phyloP scores from a whole-genome alignment of 2,329 filamentous ascomycete genomes.

The Alternaria triticimaculans region DNA sequence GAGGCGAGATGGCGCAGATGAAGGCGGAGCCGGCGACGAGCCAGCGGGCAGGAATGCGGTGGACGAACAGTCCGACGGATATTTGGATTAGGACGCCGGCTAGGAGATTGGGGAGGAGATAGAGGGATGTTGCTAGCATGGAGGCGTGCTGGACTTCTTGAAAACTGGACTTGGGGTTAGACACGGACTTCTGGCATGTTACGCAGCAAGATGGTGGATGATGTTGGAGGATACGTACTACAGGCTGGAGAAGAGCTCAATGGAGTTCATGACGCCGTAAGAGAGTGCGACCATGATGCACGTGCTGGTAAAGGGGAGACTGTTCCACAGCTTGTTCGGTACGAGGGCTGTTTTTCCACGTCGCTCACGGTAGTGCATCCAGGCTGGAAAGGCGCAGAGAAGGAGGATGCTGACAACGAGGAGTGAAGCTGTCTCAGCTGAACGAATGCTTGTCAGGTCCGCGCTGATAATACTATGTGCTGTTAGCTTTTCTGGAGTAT shows the following conservation, averaged over 20 bases:
- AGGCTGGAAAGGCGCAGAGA: constrained; percentile 35
- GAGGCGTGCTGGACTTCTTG: constrained; percentile 49
- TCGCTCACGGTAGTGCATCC: constrained; percentile 39
- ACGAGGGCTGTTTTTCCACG: constrained; percentile 31
- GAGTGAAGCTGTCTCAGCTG: constrained; percentile 28
- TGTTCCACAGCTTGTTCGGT: constrained; percentile 59
- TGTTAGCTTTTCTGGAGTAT: constrained; percentile 7
- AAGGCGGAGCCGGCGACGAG: constrained; percentile 52
- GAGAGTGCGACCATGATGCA: constrained; percentile 56
- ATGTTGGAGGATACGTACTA: constrained; percentile 43
- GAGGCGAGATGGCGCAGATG: constrained; percentile 55
- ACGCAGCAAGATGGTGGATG: background rate
- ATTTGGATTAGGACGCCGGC: constrained; percentile 52
- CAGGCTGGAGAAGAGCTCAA: constrained; percentile 52
- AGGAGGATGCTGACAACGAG: constrained; percentile 33
- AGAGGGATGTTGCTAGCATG: constrained; percentile 47
- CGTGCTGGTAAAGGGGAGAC: constrained; percentile 60
- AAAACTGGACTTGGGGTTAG: constrained; percentile 35
- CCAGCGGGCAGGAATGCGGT: constrained; percentile 52
- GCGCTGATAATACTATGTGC: constrained; percentile 28
- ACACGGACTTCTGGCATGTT: background rate
- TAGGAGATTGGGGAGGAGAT: constrained; percentile 52
- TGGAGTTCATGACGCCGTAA: constrained; percentile 46
- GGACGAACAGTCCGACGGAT: constrained; percentile 54
- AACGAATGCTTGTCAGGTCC: constrained; percentile 29